Conservation (phyloP, 495 filamentous ascomycete genomes). For the Talaromyces nanjingensis region DNA sequence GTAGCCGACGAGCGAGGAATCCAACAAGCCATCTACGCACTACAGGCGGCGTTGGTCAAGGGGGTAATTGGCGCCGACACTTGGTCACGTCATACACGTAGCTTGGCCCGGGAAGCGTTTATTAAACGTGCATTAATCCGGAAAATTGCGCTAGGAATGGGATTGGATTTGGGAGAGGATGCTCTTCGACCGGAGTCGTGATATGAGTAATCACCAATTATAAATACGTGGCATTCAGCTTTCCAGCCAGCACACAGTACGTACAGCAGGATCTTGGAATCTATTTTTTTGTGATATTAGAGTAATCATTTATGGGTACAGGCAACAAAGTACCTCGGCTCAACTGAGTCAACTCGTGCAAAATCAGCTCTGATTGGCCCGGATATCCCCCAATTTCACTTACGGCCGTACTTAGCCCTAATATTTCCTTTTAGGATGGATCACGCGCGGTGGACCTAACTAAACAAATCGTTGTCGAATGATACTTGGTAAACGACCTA, state of each 20-base stretch:
- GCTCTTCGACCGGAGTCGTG: not conserved
- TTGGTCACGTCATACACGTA: slow-evolving; percentile 77
- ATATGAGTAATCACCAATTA: not conserved
- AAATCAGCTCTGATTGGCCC: not conserved
- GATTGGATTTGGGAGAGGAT: slow-evolving; percentile 36
- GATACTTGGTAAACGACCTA: not conserved
- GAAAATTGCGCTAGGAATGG: slow-evolving; percentile 87
- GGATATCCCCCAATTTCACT: not conserved
- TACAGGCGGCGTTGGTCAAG: slow-evolving; percentile 73
- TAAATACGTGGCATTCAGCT: not conserved
- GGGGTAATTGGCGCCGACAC: slow-evolving; percentile 73
- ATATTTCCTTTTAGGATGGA: not conserved
- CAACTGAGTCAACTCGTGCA: not conserved
- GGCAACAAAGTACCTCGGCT: not conserved
- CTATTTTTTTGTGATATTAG: not conserved
- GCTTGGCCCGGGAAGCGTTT: slow-evolving; percentile 81
- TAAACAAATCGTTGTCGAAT: not conserved
- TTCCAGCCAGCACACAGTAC: not conserved
- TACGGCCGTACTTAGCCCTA: not conserved
- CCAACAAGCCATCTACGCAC: slow-evolving; percentile 76
- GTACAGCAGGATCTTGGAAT: not conserved
- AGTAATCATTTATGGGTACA: not conserved
- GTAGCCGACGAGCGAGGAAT: slow-evolving; percentile 80
- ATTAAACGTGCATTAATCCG: slow-evolving; percentile 80
- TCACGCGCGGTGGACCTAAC: not conserved